Evolutionary conservation across 2,329 filamentous ascomycete species (phyloP).

Genomic region (Alternaria gansuensis): DNA sequence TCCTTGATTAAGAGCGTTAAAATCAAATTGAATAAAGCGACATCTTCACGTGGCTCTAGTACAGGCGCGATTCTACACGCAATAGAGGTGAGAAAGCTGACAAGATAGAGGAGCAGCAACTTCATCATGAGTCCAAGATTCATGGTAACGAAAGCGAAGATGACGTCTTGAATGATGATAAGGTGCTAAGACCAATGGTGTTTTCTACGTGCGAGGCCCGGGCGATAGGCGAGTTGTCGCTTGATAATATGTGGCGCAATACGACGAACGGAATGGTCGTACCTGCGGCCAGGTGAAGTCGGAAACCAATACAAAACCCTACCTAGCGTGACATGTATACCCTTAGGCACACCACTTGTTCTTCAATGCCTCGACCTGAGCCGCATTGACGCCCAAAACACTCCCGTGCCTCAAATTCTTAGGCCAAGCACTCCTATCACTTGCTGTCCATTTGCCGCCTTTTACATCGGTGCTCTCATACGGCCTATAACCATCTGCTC

Average conservation of each 20-base stretch:
- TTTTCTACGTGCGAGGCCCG: too few species aligned
- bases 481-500: constrained; percentile 59
- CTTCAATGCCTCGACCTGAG: constrained; percentile 55
- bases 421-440: constrained; percentile 56
- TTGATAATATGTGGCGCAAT: background rate
- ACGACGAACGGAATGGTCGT: background rate
- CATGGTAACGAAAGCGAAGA: background rate
- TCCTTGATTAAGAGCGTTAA: background rate
- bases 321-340: background rate
- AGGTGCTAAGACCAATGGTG: background rate
- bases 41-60: background rate
- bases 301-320: background rate
- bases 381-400: constrained; percentile 3
- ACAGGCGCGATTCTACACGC: background rate
- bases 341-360: constrained; percentile 33
- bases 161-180: background rate
- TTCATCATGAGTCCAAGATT: background rate
- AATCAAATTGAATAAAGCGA: background rate
- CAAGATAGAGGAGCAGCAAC: background rate
- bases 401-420: constrained; percentile 62
- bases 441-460: constrained; percentile 60
- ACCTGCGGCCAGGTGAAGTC: background rate
- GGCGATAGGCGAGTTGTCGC: too few species aligned
- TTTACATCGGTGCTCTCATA: constrained; percentile 58
- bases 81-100: background rate